These are phyloP conservation scores for Liquidambar formosana DNA, from an alignment of 164 flowering plant species.

Conservation along the genomic window DNA sequence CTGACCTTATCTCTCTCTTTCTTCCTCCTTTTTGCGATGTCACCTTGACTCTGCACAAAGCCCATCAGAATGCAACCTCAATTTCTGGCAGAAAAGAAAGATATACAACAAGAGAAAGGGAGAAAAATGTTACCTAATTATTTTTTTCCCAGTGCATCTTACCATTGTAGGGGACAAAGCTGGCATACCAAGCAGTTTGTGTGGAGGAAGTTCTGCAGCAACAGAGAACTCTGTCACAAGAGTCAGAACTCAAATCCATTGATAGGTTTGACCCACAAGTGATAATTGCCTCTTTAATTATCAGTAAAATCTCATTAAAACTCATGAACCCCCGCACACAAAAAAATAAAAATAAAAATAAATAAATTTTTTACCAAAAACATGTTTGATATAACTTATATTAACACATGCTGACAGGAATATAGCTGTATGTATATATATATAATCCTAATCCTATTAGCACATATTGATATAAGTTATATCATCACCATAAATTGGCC, in stretches of 20 bases:
- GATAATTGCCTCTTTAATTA: too few relatives aligned
- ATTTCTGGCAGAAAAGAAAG: background rate
- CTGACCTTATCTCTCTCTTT: constrained; percentile 72
- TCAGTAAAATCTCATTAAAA: too few relatives aligned
- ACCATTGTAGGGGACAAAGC: constrained; percentile 79
- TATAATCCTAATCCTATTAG: too few relatives aligned
- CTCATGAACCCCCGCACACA: too few relatives aligned
- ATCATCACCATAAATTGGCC: too few relatives aligned
- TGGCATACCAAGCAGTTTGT: constrained; percentile 57
- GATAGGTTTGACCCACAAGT: too few relatives aligned
- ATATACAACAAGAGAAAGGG: background rate
- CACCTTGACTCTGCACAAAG: constrained; percentile 55
- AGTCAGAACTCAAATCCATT: background rate
- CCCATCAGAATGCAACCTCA: constrained; percentile 10
- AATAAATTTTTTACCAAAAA: too few relatives aligned
- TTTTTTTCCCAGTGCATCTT: constrained; percentile 2
- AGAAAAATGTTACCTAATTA: background rate
- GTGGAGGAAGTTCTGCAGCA: constrained; percentile 57
- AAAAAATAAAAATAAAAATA: too few relatives aligned
- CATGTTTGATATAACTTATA: too few relatives aligned
- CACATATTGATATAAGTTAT: too few relatives aligned
- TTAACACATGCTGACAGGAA: too few relatives aligned
- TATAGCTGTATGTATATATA: too few relatives aligned
- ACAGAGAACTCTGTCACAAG: constrained; percentile 2
- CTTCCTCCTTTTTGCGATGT: constrained; percentile 62